phyloP scores from a whole-genome alignment of 306 rosid genomes.

The Pyrus bretschneideri region DNA sequence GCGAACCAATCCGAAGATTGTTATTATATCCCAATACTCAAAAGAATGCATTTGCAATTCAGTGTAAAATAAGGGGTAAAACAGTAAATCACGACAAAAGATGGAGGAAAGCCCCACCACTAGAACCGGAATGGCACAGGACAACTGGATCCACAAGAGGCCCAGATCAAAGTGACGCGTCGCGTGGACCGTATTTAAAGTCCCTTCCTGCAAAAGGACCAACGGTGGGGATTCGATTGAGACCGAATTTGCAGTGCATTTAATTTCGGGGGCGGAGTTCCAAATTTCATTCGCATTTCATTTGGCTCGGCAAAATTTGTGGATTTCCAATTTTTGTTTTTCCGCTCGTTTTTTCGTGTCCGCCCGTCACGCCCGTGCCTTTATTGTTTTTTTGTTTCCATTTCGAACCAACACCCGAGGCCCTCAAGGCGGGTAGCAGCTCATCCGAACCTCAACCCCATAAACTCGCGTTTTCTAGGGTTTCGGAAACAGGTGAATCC shows the following conservation, averaged over 20 bases:
- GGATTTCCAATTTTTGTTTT: neutral
- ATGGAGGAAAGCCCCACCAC: neutral
- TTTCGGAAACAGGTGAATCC: neutral
- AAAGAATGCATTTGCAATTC: too few relatives aligned
- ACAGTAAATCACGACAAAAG: neutral
- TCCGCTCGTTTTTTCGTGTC: conserved; percentile 5
- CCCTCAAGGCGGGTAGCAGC: neutral
- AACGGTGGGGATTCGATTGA: neutral
- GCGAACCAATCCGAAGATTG: too few relatives aligned
- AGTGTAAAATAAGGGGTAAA: neutral
- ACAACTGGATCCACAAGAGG: conserved; percentile 17
- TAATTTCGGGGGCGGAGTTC: conserved; percentile 10
- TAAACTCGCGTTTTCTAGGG: conserved; percentile 3
- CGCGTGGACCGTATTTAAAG: conserved; percentile 19
- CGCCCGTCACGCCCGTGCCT: neutral
- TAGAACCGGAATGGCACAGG: neutral
- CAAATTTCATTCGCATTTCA: conserved; percentile 3
- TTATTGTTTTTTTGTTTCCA: conserved; percentile 10
- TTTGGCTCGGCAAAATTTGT: neutral
- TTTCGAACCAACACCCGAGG: neutral
- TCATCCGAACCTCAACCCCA: neutral
- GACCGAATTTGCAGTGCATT: conserved; percentile 14
- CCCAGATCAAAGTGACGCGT: conserved; percentile 13
- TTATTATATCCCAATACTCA: too few relatives aligned
- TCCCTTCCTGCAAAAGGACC: neutral